These are phyloP conservation scores for Backusella psychrophila DNA, from an alignment of 192 early-diverging fungal genomes.

Conservation along the genomic window DNA sequence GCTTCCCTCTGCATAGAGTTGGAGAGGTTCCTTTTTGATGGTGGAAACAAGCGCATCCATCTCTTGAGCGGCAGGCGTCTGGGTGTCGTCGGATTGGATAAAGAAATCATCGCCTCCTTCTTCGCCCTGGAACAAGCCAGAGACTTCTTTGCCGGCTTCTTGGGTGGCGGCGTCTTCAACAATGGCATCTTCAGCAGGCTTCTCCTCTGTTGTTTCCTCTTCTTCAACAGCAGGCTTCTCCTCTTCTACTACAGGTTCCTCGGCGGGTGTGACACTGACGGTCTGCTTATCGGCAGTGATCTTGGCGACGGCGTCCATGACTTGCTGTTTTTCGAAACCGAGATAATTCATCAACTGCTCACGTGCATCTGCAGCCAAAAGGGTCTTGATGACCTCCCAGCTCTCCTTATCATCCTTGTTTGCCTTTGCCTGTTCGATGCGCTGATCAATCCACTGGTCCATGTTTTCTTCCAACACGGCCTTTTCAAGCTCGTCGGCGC, in stretches of 20 bases:
- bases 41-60: conserved; percentile 7
- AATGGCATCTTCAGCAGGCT: conserved; percentile 22
- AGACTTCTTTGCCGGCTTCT: conserved; percentile 9
- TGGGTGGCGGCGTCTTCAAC: background rate
- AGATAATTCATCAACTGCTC: conserved; percentile 84
- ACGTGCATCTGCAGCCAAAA: conserved; percentile 78
- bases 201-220: conserved; percentile 26
- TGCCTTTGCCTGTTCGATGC: conserved; percentile 33
- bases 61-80: background rate
- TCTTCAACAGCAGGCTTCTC: conserved; percentile 15
- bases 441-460: conserved; percentile 39
- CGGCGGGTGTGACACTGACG: background rate
- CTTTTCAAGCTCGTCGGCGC: conserved; percentile 71
- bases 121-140: conserved; percentile 12
- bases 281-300: conserved; percentile 28
- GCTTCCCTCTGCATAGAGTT: conserved; percentile 55
- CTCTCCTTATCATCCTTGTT: conserved; percentile 38
- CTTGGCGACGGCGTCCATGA: conserved; percentile 62
- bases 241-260: conserved; percentile 10
- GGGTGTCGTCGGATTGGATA: background rate
- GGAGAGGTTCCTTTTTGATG: conserved; percentile 33
- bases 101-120: conserved; percentile 20
- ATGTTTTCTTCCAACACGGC: conserved; percentile 53
- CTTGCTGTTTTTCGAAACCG: conserved; percentile 78
- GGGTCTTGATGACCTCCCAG: conserved; percentile 82